These are phyloP conservation scores for Komagataella kurtzmanii DNA, from an alignment of 805 yeast genomes.

Conservation along the genomic window DNA sequence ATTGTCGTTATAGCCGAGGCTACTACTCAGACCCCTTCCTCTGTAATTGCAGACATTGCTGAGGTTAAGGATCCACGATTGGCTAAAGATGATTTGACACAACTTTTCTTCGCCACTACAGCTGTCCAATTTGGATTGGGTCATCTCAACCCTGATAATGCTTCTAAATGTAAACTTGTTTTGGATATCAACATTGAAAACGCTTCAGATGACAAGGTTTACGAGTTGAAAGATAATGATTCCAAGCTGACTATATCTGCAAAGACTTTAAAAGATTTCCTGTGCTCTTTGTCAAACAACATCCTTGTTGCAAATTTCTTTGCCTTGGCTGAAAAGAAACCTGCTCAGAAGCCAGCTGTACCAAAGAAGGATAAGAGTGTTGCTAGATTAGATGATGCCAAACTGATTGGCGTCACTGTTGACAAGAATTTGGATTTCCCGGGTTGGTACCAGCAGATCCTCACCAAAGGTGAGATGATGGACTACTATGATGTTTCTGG, in stretches of 20 bases:
- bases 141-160: slow-evolving; percentile 29
- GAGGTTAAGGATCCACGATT: slow-evolving; percentile 75
- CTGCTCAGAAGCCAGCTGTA: slow-evolving; percentile 11
- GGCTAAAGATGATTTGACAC: slow-evolving; percentile 71
- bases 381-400: slow-evolving; percentile 69
- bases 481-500: slow-evolving; percentile 99
- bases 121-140: slow-evolving; percentile 56
- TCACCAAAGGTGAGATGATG: slow-evolving; percentile 95
- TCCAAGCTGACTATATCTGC: slow-evolving; percentile 39
- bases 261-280: slow-evolving; percentile 28
- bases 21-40: slow-evolving; percentile 56
- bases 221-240: slow-evolving; percentile 33
- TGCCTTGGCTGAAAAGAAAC: slow-evolving; percentile 11
- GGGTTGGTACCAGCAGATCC: slow-evolving; percentile 93
- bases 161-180: slow-evolving; percentile 46
- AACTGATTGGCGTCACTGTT: slow-evolving; percentile 90
- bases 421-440: slow-evolving; percentile 89
- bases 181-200: slow-evolving; percentile 37
- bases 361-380: slow-evolving; percentile 13
- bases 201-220: slow-evolving; percentile 32
- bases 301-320: slow-evolving; percentile 41
- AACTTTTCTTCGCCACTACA: slow-evolving; percentile 40
- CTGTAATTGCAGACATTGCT: slow-evolving; percentile 50
- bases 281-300: slow-evolving; percentile 36
- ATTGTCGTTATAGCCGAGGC: slow-evolving; percentile 67